A percentile compares a stretch with the other conserved stretches of the same genome.
Conservation (phyloP, 2,329 filamentous ascomycete species). For the Nothomitra cinnamomea region DNA sequence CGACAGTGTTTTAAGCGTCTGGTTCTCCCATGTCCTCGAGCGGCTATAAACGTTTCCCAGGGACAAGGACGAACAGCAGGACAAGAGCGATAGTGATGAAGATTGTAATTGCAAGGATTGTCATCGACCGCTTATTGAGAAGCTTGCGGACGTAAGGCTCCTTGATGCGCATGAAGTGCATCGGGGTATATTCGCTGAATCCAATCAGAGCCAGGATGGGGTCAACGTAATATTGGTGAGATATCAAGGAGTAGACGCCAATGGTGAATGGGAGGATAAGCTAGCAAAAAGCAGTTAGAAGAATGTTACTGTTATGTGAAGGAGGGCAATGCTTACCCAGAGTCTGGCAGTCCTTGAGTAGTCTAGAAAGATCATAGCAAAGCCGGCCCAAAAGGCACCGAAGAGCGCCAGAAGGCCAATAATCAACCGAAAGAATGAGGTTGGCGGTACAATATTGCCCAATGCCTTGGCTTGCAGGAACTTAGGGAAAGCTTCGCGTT, state of each 20-base stretch:
- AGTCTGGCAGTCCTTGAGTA: constrained; percentile 55
- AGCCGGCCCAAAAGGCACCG: constrained; percentile 83
- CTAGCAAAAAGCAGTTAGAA: constrained; percentile 20
- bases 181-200: constrained; percentile 89
- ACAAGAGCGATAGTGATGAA: constrained; percentile 68
- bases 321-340: constrained; percentile 48
- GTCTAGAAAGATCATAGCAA: constrained; percentile 82
- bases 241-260: constrained; percentile 73
- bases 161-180: constrained; percentile 73
- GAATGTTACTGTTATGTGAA: constrained; percentile 4
- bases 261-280: constrained; percentile 81
- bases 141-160: constrained; percentile 85
- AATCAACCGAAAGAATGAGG: constrained; percentile 70
- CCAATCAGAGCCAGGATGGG: constrained; percentile 79
- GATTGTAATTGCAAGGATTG: constrained; percentile 60
- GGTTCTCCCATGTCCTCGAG: no score
- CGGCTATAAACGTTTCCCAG: constrained; percentile 57
- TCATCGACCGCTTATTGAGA: constrained; percentile 64
- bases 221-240: constrained; percentile 92
- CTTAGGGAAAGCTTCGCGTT: constrained; percentile 94
- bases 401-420: constrained; percentile 76
- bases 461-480: constrained; percentile 90
- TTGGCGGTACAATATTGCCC: constrained; percentile 86
- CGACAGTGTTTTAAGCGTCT: no score
- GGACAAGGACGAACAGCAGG: constrained; percentile 86